Conservation (phyloP, 768 basidiomycete species). For the Hypsizygus marmoreus region DNA sequence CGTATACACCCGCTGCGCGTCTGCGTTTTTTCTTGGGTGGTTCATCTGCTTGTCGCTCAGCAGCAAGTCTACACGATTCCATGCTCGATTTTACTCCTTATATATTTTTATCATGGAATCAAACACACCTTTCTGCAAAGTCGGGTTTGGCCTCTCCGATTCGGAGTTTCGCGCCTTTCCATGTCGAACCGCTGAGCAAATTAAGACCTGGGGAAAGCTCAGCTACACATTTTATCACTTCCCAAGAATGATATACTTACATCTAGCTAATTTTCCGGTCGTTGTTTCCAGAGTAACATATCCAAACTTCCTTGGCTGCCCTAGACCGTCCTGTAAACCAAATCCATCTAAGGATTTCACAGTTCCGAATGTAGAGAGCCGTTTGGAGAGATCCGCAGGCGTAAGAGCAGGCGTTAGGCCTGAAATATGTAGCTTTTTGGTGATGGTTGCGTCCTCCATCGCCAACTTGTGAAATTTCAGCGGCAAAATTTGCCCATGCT, state of each 20-base stretch:
- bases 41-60: conserved; percentile 35
- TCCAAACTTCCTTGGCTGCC: conserved; percentile 69
- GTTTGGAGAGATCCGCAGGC: conserved; percentile 52
- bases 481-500: no score
- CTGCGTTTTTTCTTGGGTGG: conserved; percentile 49
- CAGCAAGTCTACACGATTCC: conserved; percentile 27
- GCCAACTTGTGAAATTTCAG: no score
- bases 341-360: conserved; percentile 73
- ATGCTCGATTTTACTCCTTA: conserved; percentile 2
- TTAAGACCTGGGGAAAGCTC: conserved; percentile 56
- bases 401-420: conserved; percentile 72
- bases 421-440: conserved; percentile 73
- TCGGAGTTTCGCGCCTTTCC: conserved; percentile 85
- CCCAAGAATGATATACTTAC: conserved; percentile 39
- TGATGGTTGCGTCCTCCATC: conserved; percentile 24
- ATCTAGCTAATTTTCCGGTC: conserved; percentile 58
- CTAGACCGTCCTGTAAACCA: conserved; percentile 62
- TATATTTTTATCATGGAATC: conserved; percentile 4
- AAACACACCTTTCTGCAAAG: conserved; percentile 58
- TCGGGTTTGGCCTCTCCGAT: conserved; percentile 85
- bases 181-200: conserved; percentile 75
- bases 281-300: conserved; percentile 74
- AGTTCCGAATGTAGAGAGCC: conserved; percentile 66
- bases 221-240: conserved; percentile 1
- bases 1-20: conserved; percentile 41